Percentiles rank a stretch among this genome's conserved stretches.
Conservation (phyloP, 2,329 filamentous ascomycete genomes). For the Penicillium janthinellum region DNA sequence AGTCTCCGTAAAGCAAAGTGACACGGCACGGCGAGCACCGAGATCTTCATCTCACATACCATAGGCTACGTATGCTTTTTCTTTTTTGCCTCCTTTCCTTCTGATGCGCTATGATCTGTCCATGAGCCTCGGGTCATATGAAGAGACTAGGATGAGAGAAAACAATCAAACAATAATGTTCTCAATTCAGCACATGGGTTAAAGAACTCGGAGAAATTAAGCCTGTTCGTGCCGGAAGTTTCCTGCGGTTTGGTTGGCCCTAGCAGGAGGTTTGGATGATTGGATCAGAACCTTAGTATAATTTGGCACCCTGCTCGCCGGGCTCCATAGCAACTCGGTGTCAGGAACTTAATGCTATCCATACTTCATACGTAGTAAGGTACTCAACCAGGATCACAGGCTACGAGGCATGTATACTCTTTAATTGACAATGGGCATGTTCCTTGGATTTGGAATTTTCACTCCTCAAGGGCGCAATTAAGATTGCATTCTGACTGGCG, state of each 20-base stretch:
- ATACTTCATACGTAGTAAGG: not conserved
- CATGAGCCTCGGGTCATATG: not conserved
- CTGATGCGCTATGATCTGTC: not conserved
- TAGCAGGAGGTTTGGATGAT: not conserved
- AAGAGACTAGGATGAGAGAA: not conserved
- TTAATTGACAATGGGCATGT: not conserved
- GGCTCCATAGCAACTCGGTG: not conserved
- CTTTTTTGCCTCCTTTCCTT: not conserved
- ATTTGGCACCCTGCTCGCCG: not conserved
- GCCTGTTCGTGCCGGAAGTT: not conserved
- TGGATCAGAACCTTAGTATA: not conserved
- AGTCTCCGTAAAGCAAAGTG: not conserved
- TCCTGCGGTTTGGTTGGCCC: not conserved
- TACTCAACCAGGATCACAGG: not conserved
- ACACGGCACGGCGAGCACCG: slow-evolving; percentile 23
- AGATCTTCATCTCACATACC: slow-evolving; percentile 25
- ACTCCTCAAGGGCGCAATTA: not conserved
- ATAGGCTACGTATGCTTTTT: not conserved
- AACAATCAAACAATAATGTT: too few species aligned
- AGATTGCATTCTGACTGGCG: slow-evolving; percentile 6
- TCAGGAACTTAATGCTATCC: not conserved
- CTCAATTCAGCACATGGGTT: not conserved
- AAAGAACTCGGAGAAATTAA: not conserved
- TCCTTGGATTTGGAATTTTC: not conserved
- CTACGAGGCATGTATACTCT: not conserved